These are phyloP conservation scores for Phytophthora sp. DNA, from an alignment of 352 stramenopile species.

Conservation along the genomic window DNA sequence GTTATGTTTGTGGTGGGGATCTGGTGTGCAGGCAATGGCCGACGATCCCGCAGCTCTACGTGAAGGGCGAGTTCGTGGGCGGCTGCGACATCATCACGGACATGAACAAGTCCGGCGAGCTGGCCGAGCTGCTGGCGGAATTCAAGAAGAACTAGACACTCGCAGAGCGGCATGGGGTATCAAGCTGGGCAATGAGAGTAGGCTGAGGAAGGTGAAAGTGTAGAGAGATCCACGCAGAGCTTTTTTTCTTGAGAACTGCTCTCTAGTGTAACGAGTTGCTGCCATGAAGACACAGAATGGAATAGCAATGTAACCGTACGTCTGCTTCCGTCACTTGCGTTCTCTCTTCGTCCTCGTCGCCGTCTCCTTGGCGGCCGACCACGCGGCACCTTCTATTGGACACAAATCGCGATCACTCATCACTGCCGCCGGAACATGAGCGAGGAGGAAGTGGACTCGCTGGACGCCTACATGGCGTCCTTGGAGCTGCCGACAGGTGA, in stretches of 20 bases:
- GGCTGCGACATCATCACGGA: constrained; percentile 99
- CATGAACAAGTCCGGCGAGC: constrained; percentile 93
- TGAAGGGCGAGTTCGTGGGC: constrained; percentile 99
- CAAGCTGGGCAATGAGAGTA: background rate
- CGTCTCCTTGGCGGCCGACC: too few relatives aligned
- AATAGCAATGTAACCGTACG: constrained; percentile 2
- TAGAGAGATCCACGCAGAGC: background rate
- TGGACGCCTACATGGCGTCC: constrained; percentile 85
- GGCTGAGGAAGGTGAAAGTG: background rate
- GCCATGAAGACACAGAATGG: background rate
- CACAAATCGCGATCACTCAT: background rate
- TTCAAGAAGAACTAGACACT: constrained; percentile 75
- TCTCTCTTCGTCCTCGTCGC: too few relatives aligned
- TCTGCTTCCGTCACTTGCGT: too few relatives aligned
- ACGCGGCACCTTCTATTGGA: constrained; percentile 12
- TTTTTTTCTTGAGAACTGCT: background rate
- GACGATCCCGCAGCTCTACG: constrained; percentile 98
- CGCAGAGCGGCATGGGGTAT: background rate
- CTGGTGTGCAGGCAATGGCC: constrained; percentile 88
- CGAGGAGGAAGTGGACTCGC: constrained; percentile 53
- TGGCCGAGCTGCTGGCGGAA: constrained; percentile 88
- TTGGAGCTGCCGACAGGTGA: constrained; percentile 38
- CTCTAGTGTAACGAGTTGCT: background rate
- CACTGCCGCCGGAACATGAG: constrained; percentile 4
- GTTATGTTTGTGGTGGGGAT: constrained; percentile 3